Conservation (phyloP, 208 protist species). For the Angomonas desouzai region DNA sequence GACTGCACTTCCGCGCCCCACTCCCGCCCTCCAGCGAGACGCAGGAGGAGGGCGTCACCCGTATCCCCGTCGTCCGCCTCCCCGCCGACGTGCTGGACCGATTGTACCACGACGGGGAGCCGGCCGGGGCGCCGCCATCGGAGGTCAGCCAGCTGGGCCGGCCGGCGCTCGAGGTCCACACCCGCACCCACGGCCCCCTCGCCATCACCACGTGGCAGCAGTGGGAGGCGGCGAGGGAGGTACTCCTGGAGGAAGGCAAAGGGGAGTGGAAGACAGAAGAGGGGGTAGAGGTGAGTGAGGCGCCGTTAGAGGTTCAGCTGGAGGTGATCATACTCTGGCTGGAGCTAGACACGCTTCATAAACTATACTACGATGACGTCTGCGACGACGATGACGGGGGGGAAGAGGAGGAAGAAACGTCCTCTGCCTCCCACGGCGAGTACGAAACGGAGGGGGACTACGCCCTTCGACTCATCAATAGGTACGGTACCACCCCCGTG, state of each 20-base stretch:
- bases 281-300: neutral
- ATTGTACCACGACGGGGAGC: neutral
- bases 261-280: neutral
- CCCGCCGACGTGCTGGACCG: neutral
- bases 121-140: neutral
- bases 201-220: neutral
- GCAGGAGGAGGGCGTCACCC: neutral
- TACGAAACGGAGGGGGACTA: too few species aligned
- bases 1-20: neutral
- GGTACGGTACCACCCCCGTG: neutral
- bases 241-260: neutral
- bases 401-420: neutral
- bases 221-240: conserved; percentile 1
- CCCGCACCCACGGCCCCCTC: neutral
- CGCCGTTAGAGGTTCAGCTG: neutral
- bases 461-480: too few species aligned
- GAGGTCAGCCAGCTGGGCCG: conserved; percentile 1
- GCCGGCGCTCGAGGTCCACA: conserved; percentile 1
- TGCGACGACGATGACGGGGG: neutral
- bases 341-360: conserved; percentile 5
- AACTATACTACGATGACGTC: conserved; percentile 9
- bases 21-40: neutral
- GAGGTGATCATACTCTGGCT: conserved; percentile 4
- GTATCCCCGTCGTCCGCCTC: conserved; percentile 8
- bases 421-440: neutral